phyloP scores from a whole-genome alignment of 352 stramenopile genomes.

The Phytophthora brassicae region DNA sequence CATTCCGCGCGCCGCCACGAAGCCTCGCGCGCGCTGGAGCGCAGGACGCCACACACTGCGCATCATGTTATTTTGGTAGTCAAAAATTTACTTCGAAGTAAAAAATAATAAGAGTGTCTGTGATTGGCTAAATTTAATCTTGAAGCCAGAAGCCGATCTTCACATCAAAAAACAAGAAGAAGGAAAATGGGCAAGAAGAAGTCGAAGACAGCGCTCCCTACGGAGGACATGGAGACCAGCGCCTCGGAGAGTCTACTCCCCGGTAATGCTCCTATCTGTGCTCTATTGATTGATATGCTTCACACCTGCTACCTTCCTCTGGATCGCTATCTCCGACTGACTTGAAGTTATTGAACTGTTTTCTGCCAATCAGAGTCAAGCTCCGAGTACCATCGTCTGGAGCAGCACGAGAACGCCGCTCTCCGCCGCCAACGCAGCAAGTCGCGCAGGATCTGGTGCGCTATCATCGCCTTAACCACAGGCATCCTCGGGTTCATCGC shows the following conservation, averaged over 20 bases:
- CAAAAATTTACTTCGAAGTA: neutral
- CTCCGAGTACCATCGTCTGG: constrained; percentile 34
- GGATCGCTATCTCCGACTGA: constrained; percentile 3
- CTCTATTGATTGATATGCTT: constrained; percentile 7
- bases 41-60: constrained; percentile 15
- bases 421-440: constrained; percentile 59
- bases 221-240: constrained; percentile 45
- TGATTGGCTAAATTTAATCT: constrained; percentile 24
- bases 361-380: constrained; percentile 14
- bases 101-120: neutral
- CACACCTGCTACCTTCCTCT: neutral
- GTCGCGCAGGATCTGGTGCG: constrained; percentile 77
- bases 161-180: constrained; percentile 20
- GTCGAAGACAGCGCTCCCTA: constrained; percentile 45
- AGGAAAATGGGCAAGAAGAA: constrained; percentile 65
- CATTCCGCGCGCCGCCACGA: neutral
- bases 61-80: constrained; percentile 5
- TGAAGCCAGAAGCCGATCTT: constrained; percentile 48
- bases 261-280: constrained; percentile 23
- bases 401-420: constrained; percentile 39
- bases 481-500: constrained; percentile 83
- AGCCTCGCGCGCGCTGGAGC: constrained; percentile 1
- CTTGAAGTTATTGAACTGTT: constrained; percentile 6
- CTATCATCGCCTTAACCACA: constrained; percentile 75
- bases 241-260: constrained; percentile 51